phyloP scores from a whole-genome alignment of 148 eudicot species.

The Beta vulgaris region DNA sequence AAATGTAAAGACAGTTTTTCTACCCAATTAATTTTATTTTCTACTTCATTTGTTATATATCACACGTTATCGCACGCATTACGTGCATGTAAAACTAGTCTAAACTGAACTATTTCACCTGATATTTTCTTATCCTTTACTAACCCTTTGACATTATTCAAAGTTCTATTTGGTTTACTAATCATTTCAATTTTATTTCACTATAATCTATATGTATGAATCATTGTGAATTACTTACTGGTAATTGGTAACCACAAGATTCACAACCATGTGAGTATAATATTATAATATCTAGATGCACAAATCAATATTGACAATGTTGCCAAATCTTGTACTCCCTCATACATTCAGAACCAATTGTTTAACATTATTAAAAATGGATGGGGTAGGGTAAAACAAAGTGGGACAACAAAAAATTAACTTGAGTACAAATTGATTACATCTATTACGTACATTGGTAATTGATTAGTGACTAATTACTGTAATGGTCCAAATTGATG shows the following conservation, averaged over 20 bases:
- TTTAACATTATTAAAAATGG: neutral
- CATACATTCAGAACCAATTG: neutral
- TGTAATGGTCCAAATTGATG: neutral
- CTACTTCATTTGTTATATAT: too few species aligned
- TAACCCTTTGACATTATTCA: too few species aligned
- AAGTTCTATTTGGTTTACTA: too few species aligned
- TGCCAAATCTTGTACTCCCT: neutral
- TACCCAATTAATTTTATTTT: too few species aligned
- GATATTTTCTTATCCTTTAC: too few species aligned
- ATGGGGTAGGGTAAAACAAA: neutral
- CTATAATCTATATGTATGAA: too few species aligned
- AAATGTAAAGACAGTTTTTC: too few species aligned
- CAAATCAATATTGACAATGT: neutral
- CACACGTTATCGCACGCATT: too few species aligned
- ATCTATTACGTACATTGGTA: neutral
- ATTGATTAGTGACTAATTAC: neutral
- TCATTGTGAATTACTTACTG: too few species aligned
- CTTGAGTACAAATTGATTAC: constrained; percentile 11
- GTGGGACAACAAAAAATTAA: neutral
- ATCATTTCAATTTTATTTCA: too few species aligned
- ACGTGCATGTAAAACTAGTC: too few species aligned
- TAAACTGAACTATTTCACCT: too few species aligned
- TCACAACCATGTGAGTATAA: neutral
- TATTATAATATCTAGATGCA: neutral
- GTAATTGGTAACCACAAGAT: neutral